phyloP scores from a whole-genome alignment of 257 asterid species.

The Asclepias syriaca region DNA sequence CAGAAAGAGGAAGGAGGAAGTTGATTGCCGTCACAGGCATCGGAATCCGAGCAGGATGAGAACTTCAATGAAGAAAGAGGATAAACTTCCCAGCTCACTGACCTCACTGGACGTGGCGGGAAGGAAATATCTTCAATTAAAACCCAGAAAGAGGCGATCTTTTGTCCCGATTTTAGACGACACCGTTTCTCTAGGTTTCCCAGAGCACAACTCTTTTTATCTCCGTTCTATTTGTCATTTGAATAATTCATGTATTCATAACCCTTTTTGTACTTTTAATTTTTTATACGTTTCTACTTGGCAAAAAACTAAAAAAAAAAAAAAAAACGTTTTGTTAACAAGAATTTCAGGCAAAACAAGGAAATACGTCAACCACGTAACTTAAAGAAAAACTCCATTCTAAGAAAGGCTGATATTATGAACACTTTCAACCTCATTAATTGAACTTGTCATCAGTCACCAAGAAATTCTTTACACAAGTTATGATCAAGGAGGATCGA shows the following conservation, averaged over 20 bases:
- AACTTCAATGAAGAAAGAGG: background rate
- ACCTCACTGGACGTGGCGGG: background rate
- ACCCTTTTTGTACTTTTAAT: too few relatives aligned
- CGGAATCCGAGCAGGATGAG: background rate
- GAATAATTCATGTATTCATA: too few relatives aligned
- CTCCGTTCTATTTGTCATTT: too few relatives aligned
- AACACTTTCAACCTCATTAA: background rate
- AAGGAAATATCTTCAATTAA: background rate
- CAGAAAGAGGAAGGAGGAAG: slow-evolving; percentile 19
- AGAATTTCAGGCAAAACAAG: too few relatives aligned
- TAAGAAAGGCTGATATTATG: background rate
- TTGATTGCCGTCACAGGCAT: background rate
- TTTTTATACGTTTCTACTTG: too few relatives aligned
- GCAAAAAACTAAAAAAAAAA: too few relatives aligned
- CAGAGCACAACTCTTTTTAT: background rate
- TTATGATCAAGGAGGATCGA: background rate
- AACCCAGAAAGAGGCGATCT: background rate
- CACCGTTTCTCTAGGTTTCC: background rate
- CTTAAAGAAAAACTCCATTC: too few relatives aligned
- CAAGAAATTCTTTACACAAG: background rate
- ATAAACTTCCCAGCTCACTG: background rate
- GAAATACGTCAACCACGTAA: too few relatives aligned
- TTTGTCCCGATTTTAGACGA: background rate
- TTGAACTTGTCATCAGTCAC: background rate
- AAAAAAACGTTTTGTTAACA: too few relatives aligned